These are phyloP conservation scores for Scutellaria baicalensis DNA, from an alignment of 257 asterid genomes.

Conservation along the genomic window DNA sequence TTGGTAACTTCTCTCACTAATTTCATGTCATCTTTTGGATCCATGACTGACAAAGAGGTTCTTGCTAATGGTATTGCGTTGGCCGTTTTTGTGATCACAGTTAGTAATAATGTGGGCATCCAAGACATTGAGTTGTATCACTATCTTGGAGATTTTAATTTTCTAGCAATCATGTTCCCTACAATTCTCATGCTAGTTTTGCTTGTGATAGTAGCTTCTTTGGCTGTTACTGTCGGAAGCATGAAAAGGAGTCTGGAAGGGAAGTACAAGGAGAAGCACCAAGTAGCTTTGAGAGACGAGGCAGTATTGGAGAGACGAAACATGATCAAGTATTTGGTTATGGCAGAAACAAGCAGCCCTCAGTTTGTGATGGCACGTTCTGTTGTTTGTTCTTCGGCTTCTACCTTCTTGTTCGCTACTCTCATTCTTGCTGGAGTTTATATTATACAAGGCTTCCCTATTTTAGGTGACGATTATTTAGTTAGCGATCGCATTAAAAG, in stretches of 20 bases:
- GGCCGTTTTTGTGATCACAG: slow-evolving; percentile 1
- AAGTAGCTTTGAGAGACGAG: background rate
- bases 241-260: slow-evolving; percentile 8
- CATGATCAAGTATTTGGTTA: slow-evolving; percentile 6
- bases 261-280: slow-evolving; percentile 14
- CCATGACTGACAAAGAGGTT: slow-evolving; percentile 13
- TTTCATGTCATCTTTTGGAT: slow-evolving; percentile 18
- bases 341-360: slow-evolving; percentile 16
- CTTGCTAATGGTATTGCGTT: slow-evolving; percentile 1
- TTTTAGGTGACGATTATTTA: too few relatives aligned
- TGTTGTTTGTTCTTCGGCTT: slow-evolving; percentile 1
- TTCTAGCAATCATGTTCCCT: background rate
- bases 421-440: background rate
- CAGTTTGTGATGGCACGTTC: slow-evolving; percentile 29
- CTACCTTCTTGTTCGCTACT: background rate
- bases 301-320: background rate
- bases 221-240: background rate
- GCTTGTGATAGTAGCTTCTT: slow-evolving; percentile 2
- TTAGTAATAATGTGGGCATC: slow-evolving; percentile 1
- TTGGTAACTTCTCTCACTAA: background rate
- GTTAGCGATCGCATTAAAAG: too few relatives aligned
- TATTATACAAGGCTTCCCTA: background rate
- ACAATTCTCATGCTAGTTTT: background rate
- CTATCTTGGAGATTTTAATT: background rate
- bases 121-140: background rate